These are phyloP conservation scores for Sugiyamaella smithiae DNA, from an alignment of 805 yeast genomes.

Conservation along the genomic window DNA sequence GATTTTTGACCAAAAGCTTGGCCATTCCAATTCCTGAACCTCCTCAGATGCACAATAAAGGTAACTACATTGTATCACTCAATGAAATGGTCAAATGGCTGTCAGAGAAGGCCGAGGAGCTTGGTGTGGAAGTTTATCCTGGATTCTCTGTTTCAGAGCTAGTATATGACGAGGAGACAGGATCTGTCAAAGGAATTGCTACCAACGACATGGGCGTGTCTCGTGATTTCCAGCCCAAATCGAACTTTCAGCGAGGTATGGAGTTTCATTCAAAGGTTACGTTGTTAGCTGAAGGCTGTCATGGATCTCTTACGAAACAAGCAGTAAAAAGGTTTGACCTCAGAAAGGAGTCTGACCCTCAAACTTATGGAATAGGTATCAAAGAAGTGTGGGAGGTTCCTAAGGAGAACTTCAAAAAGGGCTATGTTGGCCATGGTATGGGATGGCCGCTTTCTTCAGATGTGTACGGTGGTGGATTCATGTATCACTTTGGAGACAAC, in stretches of 20 bases:
- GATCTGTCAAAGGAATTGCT: slow-evolving; percentile 79
- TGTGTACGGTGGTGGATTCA: slow-evolving; percentile 95
- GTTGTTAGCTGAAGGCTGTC: slow-evolving; percentile 96
- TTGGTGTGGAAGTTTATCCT: slow-evolving; percentile 93
- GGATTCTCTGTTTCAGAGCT: slow-evolving; percentile 83
- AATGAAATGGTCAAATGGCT: slow-evolving; percentile 77
- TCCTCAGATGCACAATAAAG: slow-evolving; percentile 79
- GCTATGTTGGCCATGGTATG: slow-evolving; percentile 79
- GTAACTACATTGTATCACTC: slow-evolving; percentile 82
- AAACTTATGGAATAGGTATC: slow-evolving; percentile 93
- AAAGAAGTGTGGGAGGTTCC: slow-evolving; percentile 97
- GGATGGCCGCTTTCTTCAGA: slow-evolving; percentile 78
- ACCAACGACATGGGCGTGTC: slow-evolving; percentile 90
- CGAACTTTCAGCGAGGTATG: slow-evolving; percentile 92
- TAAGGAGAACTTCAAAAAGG: slow-evolving; percentile 75
- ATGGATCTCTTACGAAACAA: slow-evolving; percentile 85
- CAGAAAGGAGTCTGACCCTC: slow-evolving; percentile 62
- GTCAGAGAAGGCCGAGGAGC: slow-evolving; percentile 83
- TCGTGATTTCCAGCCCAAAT: slow-evolving; percentile 72
- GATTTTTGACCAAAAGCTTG: slow-evolving; percentile 56
- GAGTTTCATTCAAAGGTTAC: slow-evolving; percentile 90
- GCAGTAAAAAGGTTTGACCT: slow-evolving; percentile 66
- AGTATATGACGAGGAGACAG: slow-evolving; percentile 52
- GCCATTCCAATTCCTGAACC: slow-evolving; percentile 86
- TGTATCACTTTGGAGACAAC: slow-evolving; percentile 94